These are phyloP conservation scores for Acacia crassicarpa DNA, from an alignment of 306 rosid genomes.

Conservation along the genomic window DNA sequence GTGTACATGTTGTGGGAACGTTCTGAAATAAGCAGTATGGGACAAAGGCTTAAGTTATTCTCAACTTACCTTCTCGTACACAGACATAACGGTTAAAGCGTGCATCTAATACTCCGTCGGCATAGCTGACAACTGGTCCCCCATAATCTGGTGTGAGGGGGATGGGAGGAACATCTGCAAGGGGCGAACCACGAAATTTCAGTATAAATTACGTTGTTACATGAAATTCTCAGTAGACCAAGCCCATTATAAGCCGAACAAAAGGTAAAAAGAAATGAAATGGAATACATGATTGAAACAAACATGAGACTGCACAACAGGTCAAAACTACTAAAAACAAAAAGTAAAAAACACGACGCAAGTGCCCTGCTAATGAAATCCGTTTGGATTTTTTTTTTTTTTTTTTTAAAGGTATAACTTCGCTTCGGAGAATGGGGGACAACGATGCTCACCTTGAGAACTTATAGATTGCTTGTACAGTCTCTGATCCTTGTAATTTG, in stretches of 20 bases:
- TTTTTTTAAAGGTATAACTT: neutral
- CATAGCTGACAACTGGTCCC: constrained; percentile 69
- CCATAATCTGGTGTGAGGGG: constrained; percentile 86
- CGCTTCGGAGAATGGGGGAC: neutral
- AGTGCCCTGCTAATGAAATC: constrained; percentile 3
- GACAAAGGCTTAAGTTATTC: neutral
- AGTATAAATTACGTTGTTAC: neutral
- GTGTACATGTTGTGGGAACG: neutral
- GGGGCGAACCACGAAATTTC: constrained; percentile 11
- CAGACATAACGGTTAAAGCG: constrained; percentile 73
- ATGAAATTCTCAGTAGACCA: neutral
- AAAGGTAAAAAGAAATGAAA: neutral
- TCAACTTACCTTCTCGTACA: constrained; percentile 76
- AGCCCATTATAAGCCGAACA: neutral
- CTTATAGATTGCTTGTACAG: constrained; percentile 68
- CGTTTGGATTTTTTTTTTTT: too few relatives aligned
- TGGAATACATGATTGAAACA: neutral
- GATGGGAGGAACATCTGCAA: constrained; percentile 60
- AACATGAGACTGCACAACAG: neutral
- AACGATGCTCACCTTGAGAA: constrained; percentile 46
- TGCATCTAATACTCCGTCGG: constrained; percentile 83
- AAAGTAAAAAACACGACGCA: neutral
- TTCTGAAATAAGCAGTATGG: neutral
- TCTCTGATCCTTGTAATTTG: constrained; percentile 89
- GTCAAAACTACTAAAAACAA: neutral